These are phyloP conservation scores for Salix udensis DNA, from an alignment of 345 rosid genomes.

Conservation along the genomic window DNA sequence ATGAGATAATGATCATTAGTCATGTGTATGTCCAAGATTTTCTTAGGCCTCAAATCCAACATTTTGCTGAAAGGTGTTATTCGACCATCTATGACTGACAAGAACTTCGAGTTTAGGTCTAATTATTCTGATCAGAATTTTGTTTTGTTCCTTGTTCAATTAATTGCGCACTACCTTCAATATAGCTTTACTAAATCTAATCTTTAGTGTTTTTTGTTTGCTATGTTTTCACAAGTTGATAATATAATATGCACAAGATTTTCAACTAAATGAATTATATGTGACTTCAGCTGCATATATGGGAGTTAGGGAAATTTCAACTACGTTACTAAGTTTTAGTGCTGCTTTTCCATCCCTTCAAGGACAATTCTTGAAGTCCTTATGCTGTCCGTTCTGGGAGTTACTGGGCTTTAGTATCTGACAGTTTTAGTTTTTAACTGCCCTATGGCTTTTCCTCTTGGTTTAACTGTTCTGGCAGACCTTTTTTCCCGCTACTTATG, in stretches of 20 bases:
- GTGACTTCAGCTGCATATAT: neutral
- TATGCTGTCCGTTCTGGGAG: neutral
- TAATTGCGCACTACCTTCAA: neutral
- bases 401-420: neutral
- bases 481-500: neutral
- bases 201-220: neutral
- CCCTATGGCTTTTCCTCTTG: neutral
- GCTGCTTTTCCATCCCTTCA: neutral
- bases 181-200: neutral
- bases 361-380: conserved; percentile 4
- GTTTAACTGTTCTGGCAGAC: neutral
- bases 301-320: neutral
- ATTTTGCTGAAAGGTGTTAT: neutral
- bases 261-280: neutral
- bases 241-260: neutral
- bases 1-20: neutral
- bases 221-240: neutral
- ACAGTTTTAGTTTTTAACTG: neutral
- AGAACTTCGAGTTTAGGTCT: neutral
- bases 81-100: neutral
- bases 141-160: neutral
- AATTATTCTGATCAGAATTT: neutral
- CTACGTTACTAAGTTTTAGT: neutral
- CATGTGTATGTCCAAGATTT: neutral
- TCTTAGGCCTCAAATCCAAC: neutral